Evolutionary conservation across 371 early-diverging fungal species (phyloP).

Genomic region (Mucor ambiguus): DNA sequence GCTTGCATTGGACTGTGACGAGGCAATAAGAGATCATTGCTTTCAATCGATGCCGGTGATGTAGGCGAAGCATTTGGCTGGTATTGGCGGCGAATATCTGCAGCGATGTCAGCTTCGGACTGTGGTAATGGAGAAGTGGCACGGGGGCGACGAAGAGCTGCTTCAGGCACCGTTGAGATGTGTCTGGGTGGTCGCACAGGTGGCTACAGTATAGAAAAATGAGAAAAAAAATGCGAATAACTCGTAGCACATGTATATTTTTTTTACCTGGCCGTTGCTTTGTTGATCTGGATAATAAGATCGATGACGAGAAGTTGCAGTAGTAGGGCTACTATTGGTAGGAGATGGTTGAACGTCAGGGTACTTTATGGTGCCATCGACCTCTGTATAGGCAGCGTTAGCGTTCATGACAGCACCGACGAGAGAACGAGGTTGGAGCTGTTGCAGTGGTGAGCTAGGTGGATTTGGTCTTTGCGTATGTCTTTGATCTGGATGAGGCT

Average conservation of each 20-base stretch:
- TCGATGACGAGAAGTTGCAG: slow-evolving; percentile 18
- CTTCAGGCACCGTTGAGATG: slow-evolving; percentile 49
- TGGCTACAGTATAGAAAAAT: slow-evolving; percentile 9
- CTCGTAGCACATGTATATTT: not conserved
- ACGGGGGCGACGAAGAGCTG: slow-evolving; percentile 49
- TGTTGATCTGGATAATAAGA: slow-evolving; percentile 22
- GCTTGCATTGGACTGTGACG: slow-evolving; percentile 13
- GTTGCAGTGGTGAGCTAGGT: slow-evolving; percentile 1
- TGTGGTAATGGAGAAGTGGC: slow-evolving; percentile 43
- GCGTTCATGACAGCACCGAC: not conserved
- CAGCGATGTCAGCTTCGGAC: slow-evolving; percentile 30
- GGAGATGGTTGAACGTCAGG: slow-evolving; percentile 3
- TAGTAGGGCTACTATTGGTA: slow-evolving; percentile 5
- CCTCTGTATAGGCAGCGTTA: slow-evolving; percentile 7
- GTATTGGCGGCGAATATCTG: slow-evolving; percentile 28
- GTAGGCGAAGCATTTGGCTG: slow-evolving; percentile 26
- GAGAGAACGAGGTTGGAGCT: slow-evolving; percentile 5
- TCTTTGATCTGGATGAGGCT: not conserved
- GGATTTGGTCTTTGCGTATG: slow-evolving; percentile 1
- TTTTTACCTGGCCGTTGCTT: slow-evolving; percentile 21
- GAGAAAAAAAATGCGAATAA: not conserved
- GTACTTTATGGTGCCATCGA: slow-evolving; percentile 4
- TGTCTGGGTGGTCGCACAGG: slow-evolving; percentile 44
- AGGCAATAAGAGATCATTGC: slow-evolving; percentile 6
- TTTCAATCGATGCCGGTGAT: slow-evolving; percentile 23